Evolutionary conservation across 2,329 filamentous ascomycete species (phyloP).

Genomic region (Nothophaeocryptopus gaeumannii): DNA sequence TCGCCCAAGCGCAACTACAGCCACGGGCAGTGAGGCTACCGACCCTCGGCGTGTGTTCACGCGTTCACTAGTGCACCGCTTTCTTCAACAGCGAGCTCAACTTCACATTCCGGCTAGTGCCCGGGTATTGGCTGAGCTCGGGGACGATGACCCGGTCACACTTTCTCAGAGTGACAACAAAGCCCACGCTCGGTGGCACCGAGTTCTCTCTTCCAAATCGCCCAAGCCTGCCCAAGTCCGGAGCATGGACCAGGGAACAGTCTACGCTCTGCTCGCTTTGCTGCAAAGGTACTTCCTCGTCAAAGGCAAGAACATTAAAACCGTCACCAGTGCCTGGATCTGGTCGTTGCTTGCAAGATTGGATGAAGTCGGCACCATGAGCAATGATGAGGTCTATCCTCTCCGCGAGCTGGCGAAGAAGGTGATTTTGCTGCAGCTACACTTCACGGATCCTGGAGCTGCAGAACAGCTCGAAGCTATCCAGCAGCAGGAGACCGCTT

Average conservation of each 20-base stretch:
- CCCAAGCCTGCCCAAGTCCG: slow-evolving; percentile 52
- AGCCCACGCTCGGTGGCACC: slow-evolving; percentile 57
- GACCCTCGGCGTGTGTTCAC: slow-evolving; percentile 66
- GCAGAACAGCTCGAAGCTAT: slow-evolving; percentile 28
- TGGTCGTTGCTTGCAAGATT: slow-evolving; percentile 79
- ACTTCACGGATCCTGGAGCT: slow-evolving; percentile 26
- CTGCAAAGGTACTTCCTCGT: slow-evolving; percentile 61
- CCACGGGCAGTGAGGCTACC: slow-evolving; percentile 26
- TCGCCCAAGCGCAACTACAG: slow-evolving; percentile 45
- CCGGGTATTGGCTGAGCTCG: slow-evolving; percentile 53
- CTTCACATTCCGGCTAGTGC: slow-evolving; percentile 58
- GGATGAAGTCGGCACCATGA: slow-evolving; percentile 66
- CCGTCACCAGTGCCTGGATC: slow-evolving; percentile 74
- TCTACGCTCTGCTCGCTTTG: slow-evolving; percentile 63
- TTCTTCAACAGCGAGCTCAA: slow-evolving; percentile 60
- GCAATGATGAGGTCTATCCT: slow-evolving; percentile 70
- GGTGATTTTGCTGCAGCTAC: slow-evolving; percentile 46
- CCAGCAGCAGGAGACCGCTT: slow-evolving; percentile 8
- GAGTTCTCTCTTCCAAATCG: slow-evolving; percentile 38
- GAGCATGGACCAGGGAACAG: slow-evolving; percentile 60
- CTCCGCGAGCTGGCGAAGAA: slow-evolving; percentile 77
- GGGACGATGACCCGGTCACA: slow-evolving; percentile 50
- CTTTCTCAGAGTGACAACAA: slow-evolving; percentile 55
- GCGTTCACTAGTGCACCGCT: slow-evolving; percentile 62
- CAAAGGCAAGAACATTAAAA: slow-evolving; percentile 57